Percentiles rank a stretch among this genome's conserved stretches.
These are phyloP conservation scores for Wickerhamiella australiensis DNA, from an alignment of 805 yeast genomes.

Conservation along the genomic window DNA sequence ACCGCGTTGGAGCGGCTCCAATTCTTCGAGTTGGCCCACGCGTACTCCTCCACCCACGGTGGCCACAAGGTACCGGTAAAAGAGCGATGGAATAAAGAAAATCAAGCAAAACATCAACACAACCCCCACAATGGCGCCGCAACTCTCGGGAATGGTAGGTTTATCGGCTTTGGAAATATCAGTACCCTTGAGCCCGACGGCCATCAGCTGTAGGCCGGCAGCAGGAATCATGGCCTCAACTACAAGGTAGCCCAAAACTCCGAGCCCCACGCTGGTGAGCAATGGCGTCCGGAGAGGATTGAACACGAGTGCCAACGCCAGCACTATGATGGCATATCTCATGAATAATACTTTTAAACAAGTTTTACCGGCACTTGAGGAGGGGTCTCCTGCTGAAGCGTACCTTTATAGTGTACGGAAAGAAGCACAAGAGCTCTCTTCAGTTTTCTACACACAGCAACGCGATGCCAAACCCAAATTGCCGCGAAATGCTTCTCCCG, in stretches of 20 bases:
- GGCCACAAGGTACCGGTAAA: conserved; percentile 59
- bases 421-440: conserved; percentile 1
- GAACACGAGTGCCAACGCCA: conserved; percentile 16
- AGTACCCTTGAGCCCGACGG: conserved; percentile 67
- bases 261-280: conserved; percentile 17
- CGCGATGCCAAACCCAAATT: not conserved
- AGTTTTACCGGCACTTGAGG: conserved; percentile 1
- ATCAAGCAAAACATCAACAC: conserved; percentile 73
- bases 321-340: conserved; percentile 7
- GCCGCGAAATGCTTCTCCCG: not conserved
- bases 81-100: conserved; percentile 76
- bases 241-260: conserved; percentile 13
- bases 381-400: conserved; percentile 4
- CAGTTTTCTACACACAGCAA: not conserved
- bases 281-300: conserved; percentile 16
- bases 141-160: conserved; percentile 75
- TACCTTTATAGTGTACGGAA: not conserved
- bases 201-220: conserved; percentile 19
- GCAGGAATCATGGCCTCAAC: conserved; percentile 18
- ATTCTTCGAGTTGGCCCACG: conserved; percentile 28
- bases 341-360: conserved; percentile 8
- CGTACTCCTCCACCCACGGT: conserved; percentile 47
- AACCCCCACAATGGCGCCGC: conserved; percentile 82
- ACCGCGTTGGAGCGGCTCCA: conserved; percentile 8
- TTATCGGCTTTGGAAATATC: conserved; percentile 68